phyloP scores from a whole-genome alignment of 192 early-diverging fungal species.

The Podila clonocystis region DNA sequence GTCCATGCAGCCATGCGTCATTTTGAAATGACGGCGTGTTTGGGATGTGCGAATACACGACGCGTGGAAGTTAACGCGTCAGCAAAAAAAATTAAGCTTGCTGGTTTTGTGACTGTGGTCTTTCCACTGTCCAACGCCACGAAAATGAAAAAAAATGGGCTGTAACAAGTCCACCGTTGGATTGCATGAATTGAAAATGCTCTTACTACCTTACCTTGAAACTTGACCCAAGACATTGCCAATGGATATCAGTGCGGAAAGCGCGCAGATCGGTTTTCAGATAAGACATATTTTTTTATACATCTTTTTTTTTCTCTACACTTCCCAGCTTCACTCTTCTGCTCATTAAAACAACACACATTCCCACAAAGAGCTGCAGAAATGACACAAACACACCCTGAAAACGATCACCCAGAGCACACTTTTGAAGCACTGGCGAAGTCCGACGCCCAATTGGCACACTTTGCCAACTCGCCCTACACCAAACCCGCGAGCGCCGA shows the following conservation, averaged over 20 bases:
- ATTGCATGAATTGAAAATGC: too few relatives aligned
- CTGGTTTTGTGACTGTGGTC: neutral
- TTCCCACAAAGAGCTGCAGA: neutral
- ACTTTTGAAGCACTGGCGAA: constrained; percentile 36
- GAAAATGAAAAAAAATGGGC: too few relatives aligned
- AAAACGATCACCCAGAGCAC: constrained; percentile 40
- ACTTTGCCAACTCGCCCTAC: constrained; percentile 17
- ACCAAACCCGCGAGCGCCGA: constrained; percentile 28
- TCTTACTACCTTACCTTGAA: too few relatives aligned
- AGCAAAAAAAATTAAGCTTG: neutral
- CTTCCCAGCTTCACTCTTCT: neutral
- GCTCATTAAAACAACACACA: neutral
- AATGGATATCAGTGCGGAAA: too few relatives aligned
- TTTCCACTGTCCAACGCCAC: neutral
- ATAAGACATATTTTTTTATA: too few relatives aligned
- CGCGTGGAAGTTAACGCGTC: neutral
- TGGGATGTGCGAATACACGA: neutral
- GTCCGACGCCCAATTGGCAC: constrained; percentile 36
- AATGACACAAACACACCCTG: constrained; percentile 20
- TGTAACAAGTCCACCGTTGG: too few relatives aligned
- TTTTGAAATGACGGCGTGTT: too few relatives aligned
- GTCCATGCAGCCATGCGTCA: too few relatives aligned
- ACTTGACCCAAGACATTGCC: too few relatives aligned
- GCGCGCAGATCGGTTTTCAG: too few relatives aligned
- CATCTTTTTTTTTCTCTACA: neutral